Evolutionary conservation across 192 early-diverging fungal genomes (phyloP).

Genomic region (Coemansia sp.): DNA sequence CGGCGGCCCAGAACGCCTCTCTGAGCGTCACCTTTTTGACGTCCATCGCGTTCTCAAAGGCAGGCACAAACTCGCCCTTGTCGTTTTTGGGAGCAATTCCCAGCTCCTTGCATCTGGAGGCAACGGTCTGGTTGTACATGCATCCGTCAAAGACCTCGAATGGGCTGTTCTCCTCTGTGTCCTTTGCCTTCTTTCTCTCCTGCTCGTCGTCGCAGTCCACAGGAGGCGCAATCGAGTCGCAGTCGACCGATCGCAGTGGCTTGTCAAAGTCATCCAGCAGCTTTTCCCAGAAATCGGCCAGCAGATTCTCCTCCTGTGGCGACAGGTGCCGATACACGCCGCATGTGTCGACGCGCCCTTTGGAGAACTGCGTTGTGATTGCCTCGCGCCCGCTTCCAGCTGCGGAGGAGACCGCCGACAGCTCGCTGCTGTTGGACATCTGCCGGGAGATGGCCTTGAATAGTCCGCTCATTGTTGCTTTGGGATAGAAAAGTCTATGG

Average conservation of each 20-base stretch:
- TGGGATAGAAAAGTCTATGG: not conserved
- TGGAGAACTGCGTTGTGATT: conserved; percentile 49
- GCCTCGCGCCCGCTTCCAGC: conserved; percentile 34
- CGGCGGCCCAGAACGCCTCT: conserved; percentile 63
- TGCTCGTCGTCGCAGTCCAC: conserved; percentile 39
- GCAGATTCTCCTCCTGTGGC: conserved; percentile 40
- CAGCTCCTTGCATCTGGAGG: conserved; percentile 31
- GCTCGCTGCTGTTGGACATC: conserved; percentile 10
- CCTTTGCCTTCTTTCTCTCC: conserved; percentile 36
- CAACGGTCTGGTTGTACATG: conserved; percentile 51
- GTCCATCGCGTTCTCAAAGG: conserved; percentile 26
- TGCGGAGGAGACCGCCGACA: not conserved
- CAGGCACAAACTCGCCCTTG: conserved; percentile 30
- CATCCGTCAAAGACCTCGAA: conserved; percentile 51
- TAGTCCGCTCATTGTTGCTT: conserved; percentile 28
- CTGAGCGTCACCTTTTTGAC: conserved; percentile 42
- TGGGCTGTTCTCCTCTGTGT: conserved; percentile 28
- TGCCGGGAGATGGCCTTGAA: conserved; percentile 51
- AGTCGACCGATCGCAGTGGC: conserved; percentile 27
- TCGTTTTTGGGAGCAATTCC: conserved; percentile 19
- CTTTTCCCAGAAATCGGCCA: conserved; percentile 49
- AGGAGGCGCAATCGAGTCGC: conserved; percentile 38
- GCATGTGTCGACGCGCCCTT: conserved; percentile 41
- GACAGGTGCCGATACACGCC: conserved; percentile 36
- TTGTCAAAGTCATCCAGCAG: conserved; percentile 52